Base-by-base conservation (phyloP, 768 basidiomycete species). In the Candolleomyces eurysporus region DNA sequence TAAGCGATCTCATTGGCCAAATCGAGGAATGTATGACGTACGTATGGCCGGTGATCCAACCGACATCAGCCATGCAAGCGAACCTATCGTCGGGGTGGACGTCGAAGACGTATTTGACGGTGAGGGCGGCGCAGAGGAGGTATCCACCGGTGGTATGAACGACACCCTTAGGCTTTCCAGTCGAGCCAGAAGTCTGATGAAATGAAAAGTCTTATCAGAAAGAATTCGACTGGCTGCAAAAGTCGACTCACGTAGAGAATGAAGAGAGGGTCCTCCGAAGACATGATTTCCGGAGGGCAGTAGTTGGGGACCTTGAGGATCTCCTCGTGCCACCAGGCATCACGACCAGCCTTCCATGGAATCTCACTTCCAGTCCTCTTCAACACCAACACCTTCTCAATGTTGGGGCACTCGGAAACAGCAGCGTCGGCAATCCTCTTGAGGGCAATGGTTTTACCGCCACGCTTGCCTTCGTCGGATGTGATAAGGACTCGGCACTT, bases 11-110 rank as follows among this genome's bases (percentile, higher is more conserved):
- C 65, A 61, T 57, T 62, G 19, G 54, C n/a, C 14, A 26, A 26
- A 36, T 61, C 48, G 26, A 52, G 48, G 36, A 48, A 53, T 49
- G 51, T 30, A 21, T 58, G 40, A 71, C 79, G 59, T 66, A 92
- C 77, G 91, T 92, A 77, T 97, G 94, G 17, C 96, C 96, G 3
- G 96, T 98, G 78, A 98, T 96, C 96, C 96, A 98, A 68, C 96
- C 96, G 57, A 99, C 84, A 71, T 99, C 96, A 60, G 96, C 96
- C 96, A 98, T 95, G 80, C 96, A 98, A 1, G 89, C 97, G 73
- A 96, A 98, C 66, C 83, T 88, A 78, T 98, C 96, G 62, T 92
- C 94, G n/a, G 90, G 88, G 74, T 99, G 96, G 21, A 98, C 86
- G 72, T 99, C 96, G 71, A 98, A 99, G 64, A 97, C 93, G 73